phyloP scores from a whole-genome alignment of 208 protist species.

The Angomonas ambiguus region DNA sequence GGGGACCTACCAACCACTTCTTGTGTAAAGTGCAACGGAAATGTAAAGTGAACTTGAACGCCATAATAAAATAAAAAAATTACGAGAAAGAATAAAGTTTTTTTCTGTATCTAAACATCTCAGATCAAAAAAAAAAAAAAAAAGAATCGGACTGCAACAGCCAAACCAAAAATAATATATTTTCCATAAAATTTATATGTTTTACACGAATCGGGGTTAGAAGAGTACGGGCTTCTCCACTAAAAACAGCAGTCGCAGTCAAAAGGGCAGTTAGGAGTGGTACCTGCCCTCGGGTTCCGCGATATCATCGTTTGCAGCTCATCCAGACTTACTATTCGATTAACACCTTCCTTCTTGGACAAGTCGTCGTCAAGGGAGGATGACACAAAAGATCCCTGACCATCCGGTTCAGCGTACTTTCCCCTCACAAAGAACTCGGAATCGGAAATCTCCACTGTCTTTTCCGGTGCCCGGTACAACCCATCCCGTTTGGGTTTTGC shows the following conservation, averaged over 20 bases:
- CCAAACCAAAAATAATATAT: too few relatives aligned
- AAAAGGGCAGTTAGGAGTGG: constrained; percentile 87
- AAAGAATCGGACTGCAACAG: too few relatives aligned
- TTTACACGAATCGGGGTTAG: too few relatives aligned
- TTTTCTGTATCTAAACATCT: too few relatives aligned
- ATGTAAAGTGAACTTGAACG: background rate
- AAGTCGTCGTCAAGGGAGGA: constrained; percentile 9
- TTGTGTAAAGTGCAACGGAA: background rate
- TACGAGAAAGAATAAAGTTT: too few relatives aligned
- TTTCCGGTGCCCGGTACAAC: constrained; percentile 70
- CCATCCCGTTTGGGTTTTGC: constrained; percentile 38
- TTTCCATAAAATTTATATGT: too few relatives aligned
- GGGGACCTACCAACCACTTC: background rate
- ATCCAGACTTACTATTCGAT: constrained; percentile 70
- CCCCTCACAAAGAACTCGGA: constrained; percentile 52
- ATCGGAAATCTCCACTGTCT: constrained; percentile 74
- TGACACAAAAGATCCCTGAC: background rate
- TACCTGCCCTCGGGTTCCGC: constrained; percentile 59
- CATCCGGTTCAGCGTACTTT: background rate
- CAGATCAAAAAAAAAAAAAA: too few relatives aligned
- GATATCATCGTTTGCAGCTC: constrained; percentile 82
- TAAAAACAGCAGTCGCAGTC: constrained; percentile 90
- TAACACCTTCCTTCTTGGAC: constrained; percentile 57
- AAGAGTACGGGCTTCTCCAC: too few relatives aligned
- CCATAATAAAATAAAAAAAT: too few relatives aligned